phyloP scores from a whole-genome alignment of 2,329 filamentous ascomycete genomes.

The Stagonosporopsis vannaccii region DNA sequence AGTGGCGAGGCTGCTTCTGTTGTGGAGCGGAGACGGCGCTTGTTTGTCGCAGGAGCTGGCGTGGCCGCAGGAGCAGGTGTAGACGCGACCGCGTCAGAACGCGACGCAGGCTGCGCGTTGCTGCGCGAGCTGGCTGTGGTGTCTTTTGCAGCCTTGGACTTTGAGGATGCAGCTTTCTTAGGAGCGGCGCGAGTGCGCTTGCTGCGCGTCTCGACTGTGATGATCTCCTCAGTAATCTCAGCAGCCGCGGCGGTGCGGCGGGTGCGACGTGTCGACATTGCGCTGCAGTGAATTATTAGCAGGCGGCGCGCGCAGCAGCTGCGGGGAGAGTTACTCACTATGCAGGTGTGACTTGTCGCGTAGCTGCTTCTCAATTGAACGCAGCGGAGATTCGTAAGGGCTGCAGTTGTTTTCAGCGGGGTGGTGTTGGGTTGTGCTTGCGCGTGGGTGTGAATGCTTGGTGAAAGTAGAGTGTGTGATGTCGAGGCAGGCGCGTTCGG shows the following conservation, averaged over 20 bases:
- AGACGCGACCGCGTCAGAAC: slow-evolving; percentile 1
- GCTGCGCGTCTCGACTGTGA: slow-evolving; percentile 17
- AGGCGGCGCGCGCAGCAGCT: slow-evolving; percentile 19
- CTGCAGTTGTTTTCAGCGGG: slow-evolving; percentile 11
- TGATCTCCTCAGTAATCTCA: slow-evolving; percentile 19
- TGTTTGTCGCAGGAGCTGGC: slow-evolving; percentile 17
- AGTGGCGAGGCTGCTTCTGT: slow-evolving; percentile 25
- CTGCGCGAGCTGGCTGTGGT: background rate
- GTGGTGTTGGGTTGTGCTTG: slow-evolving; percentile 12
- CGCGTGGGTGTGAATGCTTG: slow-evolving; percentile 4
- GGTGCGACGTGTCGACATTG: slow-evolving; percentile 31
- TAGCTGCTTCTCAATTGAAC: background rate
- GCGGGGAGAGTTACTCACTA: slow-evolving; percentile 21
- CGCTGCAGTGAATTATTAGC: slow-evolving; percentile 23
- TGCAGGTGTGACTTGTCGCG: slow-evolving; percentile 3
- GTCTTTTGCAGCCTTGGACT: background rate
- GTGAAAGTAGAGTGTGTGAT: slow-evolving; percentile 17
- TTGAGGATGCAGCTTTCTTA: slow-evolving; percentile 16
- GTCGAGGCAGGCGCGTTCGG: slow-evolving; percentile 28
- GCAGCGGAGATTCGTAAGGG: background rate
- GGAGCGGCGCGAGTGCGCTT: slow-evolving; percentile 19
- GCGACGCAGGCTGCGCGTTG: slow-evolving; percentile 7
- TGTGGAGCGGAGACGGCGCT: slow-evolving; percentile 26
- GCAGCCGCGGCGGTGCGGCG: slow-evolving; percentile 16
- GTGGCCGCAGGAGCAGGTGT: slow-evolving; percentile 13